phyloP scores from a whole-genome alignment of 2,329 filamentous ascomycete species.

The Nothomitra cinnamomea region DNA sequence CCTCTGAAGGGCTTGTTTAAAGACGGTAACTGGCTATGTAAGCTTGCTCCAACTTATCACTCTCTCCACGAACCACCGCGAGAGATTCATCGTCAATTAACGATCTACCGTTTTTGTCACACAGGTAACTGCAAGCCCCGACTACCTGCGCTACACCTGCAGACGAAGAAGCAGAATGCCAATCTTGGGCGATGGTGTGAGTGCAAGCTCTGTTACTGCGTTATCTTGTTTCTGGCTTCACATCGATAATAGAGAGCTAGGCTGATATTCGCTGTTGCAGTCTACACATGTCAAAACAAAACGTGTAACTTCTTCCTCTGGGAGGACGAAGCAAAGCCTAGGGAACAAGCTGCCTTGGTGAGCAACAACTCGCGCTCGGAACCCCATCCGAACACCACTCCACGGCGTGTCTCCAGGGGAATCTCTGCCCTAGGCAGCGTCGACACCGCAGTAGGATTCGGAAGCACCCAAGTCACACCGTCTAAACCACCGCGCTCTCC shows the following conservation, averaged over 20 bases:
- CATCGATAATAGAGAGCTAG: slow-evolving; percentile 12
- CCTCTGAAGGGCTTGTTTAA: slow-evolving; percentile 22
- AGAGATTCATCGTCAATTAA: background rate
- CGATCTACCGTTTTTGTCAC: background rate
- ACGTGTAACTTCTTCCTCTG: slow-evolving; percentile 45
- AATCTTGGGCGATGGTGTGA: slow-evolving; percentile 38
- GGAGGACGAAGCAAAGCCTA: slow-evolving; percentile 37
- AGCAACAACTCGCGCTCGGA: slow-evolving; percentile 35
- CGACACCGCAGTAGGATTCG: too few relatives aligned
- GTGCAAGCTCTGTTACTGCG: background rate
- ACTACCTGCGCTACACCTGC: slow-evolving; percentile 34
- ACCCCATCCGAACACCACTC: slow-evolving; percentile 10
- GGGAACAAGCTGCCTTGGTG: slow-evolving; percentile 32
- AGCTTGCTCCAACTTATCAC: background rate
- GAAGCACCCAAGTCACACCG: background rate
- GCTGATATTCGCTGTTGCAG: background rate
- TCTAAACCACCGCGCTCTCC: background rate
- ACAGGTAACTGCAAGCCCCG: slow-evolving; percentile 33
- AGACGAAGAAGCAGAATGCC: slow-evolving; percentile 37
- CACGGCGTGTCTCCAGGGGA: too few relatives aligned
- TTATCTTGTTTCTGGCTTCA: background rate
- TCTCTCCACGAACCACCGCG: background rate
- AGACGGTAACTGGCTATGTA: slow-evolving; percentile 31
- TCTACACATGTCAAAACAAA: slow-evolving; percentile 40
- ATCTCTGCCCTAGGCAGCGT: too few relatives aligned